Evolutionary conservation across 495 filamentous ascomycete genomes (phyloP).

Genomic region (Amniculicola lignicola): DNA sequence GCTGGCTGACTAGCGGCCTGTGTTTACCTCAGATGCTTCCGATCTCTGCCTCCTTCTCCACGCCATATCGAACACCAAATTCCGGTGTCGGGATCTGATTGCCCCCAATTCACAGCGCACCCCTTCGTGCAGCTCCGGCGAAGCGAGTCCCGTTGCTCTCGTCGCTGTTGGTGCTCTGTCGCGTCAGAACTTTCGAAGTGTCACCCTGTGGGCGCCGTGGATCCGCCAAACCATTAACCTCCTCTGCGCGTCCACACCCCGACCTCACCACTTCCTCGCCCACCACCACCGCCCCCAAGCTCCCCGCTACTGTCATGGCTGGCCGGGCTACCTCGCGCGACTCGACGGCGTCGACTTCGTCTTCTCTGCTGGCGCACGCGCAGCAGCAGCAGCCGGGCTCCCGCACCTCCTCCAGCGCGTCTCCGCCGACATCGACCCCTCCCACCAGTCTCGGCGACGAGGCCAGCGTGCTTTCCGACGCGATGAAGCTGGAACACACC

Average conservation of each 20-base stretch:
- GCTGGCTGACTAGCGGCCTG: slow-evolving; percentile 23
- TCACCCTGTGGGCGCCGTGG: slow-evolving; percentile 7
- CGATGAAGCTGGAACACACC: slow-evolving; percentile 18
- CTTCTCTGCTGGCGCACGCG: slow-evolving; percentile 15
- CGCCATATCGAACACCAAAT: slow-evolving; percentile 22
- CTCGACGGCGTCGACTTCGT: slow-evolving; percentile 25
- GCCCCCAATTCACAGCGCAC: slow-evolving; percentile 20
- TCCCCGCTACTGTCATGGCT: slow-evolving; percentile 14
- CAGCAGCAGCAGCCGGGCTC: slow-evolving; percentile 8
- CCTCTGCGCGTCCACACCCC: slow-evolving; percentile 8
- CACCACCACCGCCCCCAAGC: slow-evolving; percentile 1
- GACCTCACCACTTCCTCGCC: slow-evolving; percentile 15
- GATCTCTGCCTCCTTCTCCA: slow-evolving; percentile 16
- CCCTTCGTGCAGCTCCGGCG: slow-evolving; percentile 12
- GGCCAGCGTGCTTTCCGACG: slow-evolving; percentile 32
- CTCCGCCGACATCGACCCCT: slow-evolving; percentile 35
- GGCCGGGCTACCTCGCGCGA: slow-evolving; percentile 21
- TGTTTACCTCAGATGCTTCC: slow-evolving; percentile 27
- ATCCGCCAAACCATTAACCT: slow-evolving; percentile 8
- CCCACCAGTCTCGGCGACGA: slow-evolving; percentile 38
- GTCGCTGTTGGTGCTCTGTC: neutral
- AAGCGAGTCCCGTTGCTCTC: slow-evolving; percentile 1
- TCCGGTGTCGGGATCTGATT: slow-evolving; percentile 1
- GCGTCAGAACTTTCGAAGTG: slow-evolving; percentile 29
- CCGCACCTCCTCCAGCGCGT: slow-evolving; percentile 27